A percentile compares a stretch with the other conserved stretches of the same genome.
Conservation (phyloP, 2,329 filamentous ascomycete species). For the Phialophora verrucosa region DNA sequence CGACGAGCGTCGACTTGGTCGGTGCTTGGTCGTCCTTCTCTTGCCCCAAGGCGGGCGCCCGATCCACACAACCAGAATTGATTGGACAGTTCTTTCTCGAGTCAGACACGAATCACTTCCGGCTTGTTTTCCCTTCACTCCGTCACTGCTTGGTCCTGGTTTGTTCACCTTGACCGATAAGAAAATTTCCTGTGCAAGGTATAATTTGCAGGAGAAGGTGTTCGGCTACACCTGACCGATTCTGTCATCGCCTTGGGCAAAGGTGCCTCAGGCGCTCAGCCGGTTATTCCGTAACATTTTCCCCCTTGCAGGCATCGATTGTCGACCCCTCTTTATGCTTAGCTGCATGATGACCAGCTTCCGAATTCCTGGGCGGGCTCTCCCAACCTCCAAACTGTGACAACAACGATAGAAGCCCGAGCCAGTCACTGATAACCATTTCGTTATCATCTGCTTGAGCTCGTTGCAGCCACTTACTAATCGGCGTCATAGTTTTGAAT, state of each 20-base stretch:
- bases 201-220: not conserved
- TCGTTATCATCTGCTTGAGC: slow-evolving; percentile 10
- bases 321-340: not conserved
- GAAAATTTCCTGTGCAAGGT: not conserved
- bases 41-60: not conserved
- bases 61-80: not conserved
- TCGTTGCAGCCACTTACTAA: slow-evolving; percentile 1
- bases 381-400: not conserved
- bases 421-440: slow-evolving; percentile 10
- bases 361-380: not conserved
- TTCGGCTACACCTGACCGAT: slow-evolving; percentile 2
- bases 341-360: not conserved
- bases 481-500: not conserved
- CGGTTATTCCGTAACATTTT: slow-evolving; percentile 18
- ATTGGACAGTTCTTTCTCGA: not conserved
- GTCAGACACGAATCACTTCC: slow-evolving; percentile 1
- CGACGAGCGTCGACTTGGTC: not conserved
- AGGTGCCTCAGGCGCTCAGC: not conserved
- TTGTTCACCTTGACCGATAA: not conserved
- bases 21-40: not conserved
- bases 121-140: not conserved
- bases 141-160: not conserved
- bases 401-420: not conserved
- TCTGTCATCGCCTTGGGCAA: not conserved
- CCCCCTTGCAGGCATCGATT: slow-evolving; percentile 31